These are phyloP conservation scores for Didymella sp. DNA, from an alignment of 2,329 filamentous ascomycete species.

Conservation along the genomic window DNA sequence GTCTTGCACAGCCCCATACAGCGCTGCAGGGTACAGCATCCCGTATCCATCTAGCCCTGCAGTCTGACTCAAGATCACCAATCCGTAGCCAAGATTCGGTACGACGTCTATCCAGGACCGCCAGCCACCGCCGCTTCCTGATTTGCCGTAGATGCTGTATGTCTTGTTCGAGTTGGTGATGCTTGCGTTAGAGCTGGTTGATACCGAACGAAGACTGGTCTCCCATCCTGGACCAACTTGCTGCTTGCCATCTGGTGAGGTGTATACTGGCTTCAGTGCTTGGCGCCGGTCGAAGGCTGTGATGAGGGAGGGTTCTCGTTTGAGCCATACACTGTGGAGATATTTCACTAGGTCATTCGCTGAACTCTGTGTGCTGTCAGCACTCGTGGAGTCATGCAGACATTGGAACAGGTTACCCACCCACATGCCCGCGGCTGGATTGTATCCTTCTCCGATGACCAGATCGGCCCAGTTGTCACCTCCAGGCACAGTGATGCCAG, in stretches of 20 bases:
- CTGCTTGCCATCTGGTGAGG: conserved; percentile 37
- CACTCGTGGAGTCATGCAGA: neutral
- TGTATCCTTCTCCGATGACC: conserved; percentile 38
- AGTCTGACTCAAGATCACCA: conserved; percentile 33
- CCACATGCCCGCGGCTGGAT: conserved; percentile 44
- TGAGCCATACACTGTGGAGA: conserved; percentile 36
- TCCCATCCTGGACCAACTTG: conserved; percentile 42
- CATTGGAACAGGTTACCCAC: conserved; percentile 9
- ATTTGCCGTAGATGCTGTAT: conserved; percentile 41
- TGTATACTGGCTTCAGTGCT: conserved; percentile 32
- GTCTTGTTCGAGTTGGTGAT: conserved; percentile 23
- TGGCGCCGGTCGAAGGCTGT: conserved; percentile 33
- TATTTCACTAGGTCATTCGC: conserved; percentile 40
- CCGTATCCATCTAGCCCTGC: conserved; percentile 25
- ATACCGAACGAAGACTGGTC: conserved; percentile 28
- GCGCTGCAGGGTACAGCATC: conserved; percentile 24
- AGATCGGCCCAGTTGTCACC: conserved; percentile 39
- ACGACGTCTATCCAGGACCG: conserved; percentile 42
- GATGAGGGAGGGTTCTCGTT: conserved; percentile 33
- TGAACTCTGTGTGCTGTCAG: conserved; percentile 28
- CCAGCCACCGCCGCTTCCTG: conserved; percentile 44
- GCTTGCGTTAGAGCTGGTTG: conserved; percentile 18
- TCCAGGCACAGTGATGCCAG: conserved; percentile 34
- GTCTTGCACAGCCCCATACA: conserved; percentile 30
- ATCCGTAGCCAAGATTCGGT: conserved; percentile 41